phyloP scores from a whole-genome alignment of 2,329 filamentous ascomycete genomes.

The Ophiocordyceps camponoti-floridani region DNA sequence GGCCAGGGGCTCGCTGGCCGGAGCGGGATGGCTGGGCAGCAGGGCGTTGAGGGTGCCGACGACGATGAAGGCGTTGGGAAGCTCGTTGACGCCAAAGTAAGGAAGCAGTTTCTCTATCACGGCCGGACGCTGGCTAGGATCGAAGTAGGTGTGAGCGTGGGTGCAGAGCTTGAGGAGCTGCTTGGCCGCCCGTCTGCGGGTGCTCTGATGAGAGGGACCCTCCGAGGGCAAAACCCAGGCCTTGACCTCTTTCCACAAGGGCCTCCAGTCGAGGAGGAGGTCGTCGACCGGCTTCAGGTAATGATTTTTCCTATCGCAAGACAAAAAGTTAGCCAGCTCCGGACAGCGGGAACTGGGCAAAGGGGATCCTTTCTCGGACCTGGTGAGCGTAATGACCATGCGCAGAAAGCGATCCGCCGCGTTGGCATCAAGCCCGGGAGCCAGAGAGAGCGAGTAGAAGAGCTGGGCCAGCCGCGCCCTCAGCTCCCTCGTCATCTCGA shows the following conservation, averaged over 20 bases:
- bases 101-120: conserved; percentile 68
- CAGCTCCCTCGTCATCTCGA: conserved; percentile 77
- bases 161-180: conserved; percentile 74
- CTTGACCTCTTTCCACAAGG: conserved; percentile 85
- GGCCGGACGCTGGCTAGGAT: conserved; percentile 65
- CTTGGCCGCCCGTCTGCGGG: conserved; percentile 37
- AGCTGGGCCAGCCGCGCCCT: conserved; percentile 72
- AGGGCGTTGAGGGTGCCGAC: conserved; percentile 72
- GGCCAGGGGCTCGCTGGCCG: conserved; percentile 53
- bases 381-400: conserved; percentile 93
- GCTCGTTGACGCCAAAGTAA: conserved; percentile 85
- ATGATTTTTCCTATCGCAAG: conserved; percentile 58
- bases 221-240: conserved; percentile 76
- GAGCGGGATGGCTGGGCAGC: conserved; percentile 67
- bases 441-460: conserved; percentile 85
- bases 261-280: conserved; percentile 81
- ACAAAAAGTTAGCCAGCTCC: not conserved
- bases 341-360: not conserved
- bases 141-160: conserved; percentile 83
- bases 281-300: conserved; percentile 85
- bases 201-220: conserved; percentile 45
- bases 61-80: conserved; percentile 87
- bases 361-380: conserved; percentile 32
- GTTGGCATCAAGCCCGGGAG: conserved; percentile 68
- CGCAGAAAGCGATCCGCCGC: conserved; percentile 82